Evolutionary conservation across 306 rosid species (phyloP).

Genomic region (Ochetophila trinervis): DNA sequence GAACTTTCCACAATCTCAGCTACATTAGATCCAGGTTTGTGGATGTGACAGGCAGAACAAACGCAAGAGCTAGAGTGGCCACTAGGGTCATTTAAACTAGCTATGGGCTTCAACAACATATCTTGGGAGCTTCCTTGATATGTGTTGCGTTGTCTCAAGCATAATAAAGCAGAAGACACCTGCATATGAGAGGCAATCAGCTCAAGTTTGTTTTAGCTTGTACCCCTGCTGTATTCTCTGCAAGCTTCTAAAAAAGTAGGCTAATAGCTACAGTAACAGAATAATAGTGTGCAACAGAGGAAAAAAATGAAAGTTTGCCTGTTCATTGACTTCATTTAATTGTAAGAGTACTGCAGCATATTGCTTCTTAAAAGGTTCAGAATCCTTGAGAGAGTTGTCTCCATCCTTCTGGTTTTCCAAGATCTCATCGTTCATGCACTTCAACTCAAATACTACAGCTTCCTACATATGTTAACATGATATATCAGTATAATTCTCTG

Average conservation of each 20-base stretch:
- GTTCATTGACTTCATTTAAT: constrained; percentile 73
- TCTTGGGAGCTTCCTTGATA: constrained; percentile 61
- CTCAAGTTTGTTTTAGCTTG: constrained; percentile 8
- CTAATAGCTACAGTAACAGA: too few relatives aligned
- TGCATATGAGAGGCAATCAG: constrained; percentile 39
- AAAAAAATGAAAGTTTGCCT: constrained; percentile 39
- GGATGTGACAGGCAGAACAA: constrained; percentile 50
- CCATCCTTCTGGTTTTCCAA: constrained; percentile 61
- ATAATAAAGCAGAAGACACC: constrained; percentile 78
- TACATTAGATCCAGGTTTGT: constrained; percentile 60
- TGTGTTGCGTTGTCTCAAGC: constrained; percentile 84
- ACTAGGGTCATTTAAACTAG: constrained; percentile 48
- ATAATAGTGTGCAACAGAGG: neutral
- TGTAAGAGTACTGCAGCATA: constrained; percentile 80
- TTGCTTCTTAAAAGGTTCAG: constrained; percentile 75
- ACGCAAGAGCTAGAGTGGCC: constrained; percentile 51
- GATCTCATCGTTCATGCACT: constrained; percentile 69
- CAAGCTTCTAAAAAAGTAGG: too few relatives aligned
- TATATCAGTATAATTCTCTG: constrained; percentile 32
- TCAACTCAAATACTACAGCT: constrained; percentile 74
- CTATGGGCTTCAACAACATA: constrained; percentile 44
- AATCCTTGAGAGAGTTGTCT: constrained; percentile 59
- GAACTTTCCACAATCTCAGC: constrained; percentile 86
- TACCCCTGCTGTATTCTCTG: too few relatives aligned
- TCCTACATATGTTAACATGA: constrained; percentile 54